Evolutionary conservation across 140 eudicot genomes (phyloP), one percentile per base, ranked within the genome.

Genomic region (Artemisia princeps): DNA sequence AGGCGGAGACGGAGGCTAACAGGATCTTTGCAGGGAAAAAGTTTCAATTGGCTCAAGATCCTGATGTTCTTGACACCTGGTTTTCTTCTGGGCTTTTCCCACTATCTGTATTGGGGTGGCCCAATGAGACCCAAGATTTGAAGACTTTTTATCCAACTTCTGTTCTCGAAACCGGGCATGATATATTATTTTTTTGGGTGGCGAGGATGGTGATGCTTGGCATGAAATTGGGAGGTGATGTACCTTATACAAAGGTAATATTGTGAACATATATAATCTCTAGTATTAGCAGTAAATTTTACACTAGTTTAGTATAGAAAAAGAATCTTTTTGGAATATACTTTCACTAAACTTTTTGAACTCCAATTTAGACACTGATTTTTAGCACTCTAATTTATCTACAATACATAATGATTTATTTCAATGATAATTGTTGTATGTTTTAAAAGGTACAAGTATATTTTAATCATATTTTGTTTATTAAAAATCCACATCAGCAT

Each of bases 131-230:
- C 19, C 83, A 77, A 61, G 98, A 91, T 82, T 66, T 88, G 44
- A 81, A 61, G 67, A 60, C 80, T 2, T 91, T 91, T 84, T 91
- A 91, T 60, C 96, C 98, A 15, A 85, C 96, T 71, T 67, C 95
- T 62, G 86, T 85, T 60, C 98, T 91, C 37, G 98, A 91, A 84
- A 88, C 98, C 0, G 98, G 98, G 4, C 98, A 91, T 30, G 98
- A 91, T 66, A 91, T 91, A 68, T 78, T 91, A 49, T 91, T 91
- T 11, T 91, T 91, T 57, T 88, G 98, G 98, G 98, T 91, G 61
- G 98, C 98, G 2, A 89, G 96, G 10, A 91, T 91, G 98, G 96
- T 91, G 68, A 91, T 91, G 98, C 72, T 88, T 68, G 89, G 98
- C 45, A 83, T 75, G 76, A 88, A 85, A 82, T 81, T 91, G 64